These are phyloP conservation scores for Penicillium sp. DNA, from an alignment of 2,329 filamentous ascomycete species.

Conservation along the genomic window DNA sequence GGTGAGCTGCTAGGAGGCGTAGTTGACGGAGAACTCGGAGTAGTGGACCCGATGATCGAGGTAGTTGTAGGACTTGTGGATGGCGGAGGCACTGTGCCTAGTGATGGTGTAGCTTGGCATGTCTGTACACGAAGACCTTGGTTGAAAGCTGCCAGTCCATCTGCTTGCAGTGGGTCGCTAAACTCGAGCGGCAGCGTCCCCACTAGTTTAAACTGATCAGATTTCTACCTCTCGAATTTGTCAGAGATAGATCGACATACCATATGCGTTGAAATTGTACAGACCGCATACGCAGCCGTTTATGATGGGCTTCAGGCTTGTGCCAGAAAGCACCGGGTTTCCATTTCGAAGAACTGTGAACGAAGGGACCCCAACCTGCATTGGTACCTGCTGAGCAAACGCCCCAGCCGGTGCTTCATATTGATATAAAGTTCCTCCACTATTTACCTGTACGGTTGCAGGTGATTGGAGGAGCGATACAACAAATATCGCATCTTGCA, in stretches of 20 bases:
- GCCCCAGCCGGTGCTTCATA: slow-evolving; percentile 47
- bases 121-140: slow-evolving; percentile 26
- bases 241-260: background rate
- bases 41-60: background rate
- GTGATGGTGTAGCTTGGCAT: slow-evolving; percentile 27
- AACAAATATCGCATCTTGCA: slow-evolving; percentile 58
- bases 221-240: background rate
- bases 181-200: slow-evolving; percentile 27
- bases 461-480: slow-evolving; percentile 54
- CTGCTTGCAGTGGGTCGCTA: slow-evolving; percentile 22
- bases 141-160: slow-evolving; percentile 25
- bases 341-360: slow-evolving; percentile 49
- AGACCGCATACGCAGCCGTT: slow-evolving; percentile 24
- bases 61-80: slow-evolving; percentile 2
- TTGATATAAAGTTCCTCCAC: slow-evolving; percentile 13
- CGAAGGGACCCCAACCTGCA: slow-evolving; percentile 50
- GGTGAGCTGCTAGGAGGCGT: slow-evolving; percentile 6
- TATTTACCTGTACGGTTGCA: slow-evolving; percentile 48
- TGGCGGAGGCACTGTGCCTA: slow-evolving; percentile 21
- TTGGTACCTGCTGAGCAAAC: slow-evolving; percentile 46
- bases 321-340: slow-evolving; percentile 32
- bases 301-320: slow-evolving; percentile 24
- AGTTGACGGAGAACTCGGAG: background rate
- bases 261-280: slow-evolving; percentile 52
- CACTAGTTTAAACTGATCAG: slow-evolving; percentile 15